phyloP scores from a whole-genome alignment of 1,139 yeast species.

The Hyphopichia khmerensis region DNA sequence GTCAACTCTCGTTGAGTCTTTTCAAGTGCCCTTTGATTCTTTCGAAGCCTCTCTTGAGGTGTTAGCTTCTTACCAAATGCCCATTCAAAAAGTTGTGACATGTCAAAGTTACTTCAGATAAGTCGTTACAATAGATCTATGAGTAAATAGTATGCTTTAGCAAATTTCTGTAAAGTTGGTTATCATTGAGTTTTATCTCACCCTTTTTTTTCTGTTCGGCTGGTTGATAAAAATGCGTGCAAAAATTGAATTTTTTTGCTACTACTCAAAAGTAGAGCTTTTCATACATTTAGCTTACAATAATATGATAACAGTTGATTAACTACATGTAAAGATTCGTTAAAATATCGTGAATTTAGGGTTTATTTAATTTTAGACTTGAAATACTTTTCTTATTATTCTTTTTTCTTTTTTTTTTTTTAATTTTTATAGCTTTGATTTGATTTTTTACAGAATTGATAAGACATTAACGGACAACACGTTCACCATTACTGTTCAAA shows the following conservation, averaged over 20 bases:
- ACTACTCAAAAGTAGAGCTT: too few relatives aligned
- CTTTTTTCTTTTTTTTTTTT: background rate
- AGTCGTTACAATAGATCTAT: too few relatives aligned
- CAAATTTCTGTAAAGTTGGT: background rate
- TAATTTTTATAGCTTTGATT: background rate
- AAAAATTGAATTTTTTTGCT: background rate
- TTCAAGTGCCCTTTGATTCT: constrained; percentile 92
- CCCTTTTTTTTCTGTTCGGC: background rate
- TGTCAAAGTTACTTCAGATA: too few relatives aligned
- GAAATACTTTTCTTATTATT: too few relatives aligned
- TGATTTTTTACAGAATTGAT: background rate
- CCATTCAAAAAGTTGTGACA: constrained; percentile 79
- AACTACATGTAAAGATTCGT: too few relatives aligned
- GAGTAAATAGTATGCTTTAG: too few relatives aligned
- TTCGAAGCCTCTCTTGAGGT: constrained; percentile 91
- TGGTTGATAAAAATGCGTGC: background rate
- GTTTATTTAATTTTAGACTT: too few relatives aligned
- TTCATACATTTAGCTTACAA: too few relatives aligned
- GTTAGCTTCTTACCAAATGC: constrained; percentile 91
- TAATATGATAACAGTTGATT: too few relatives aligned
- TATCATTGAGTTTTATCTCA: background rate
- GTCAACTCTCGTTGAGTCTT: constrained; percentile 91
- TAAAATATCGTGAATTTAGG: constrained; percentile 17
- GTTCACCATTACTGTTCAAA: constrained; percentile 12
- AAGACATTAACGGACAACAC: background rate